Conservation (phyloP, 768 basidiomycete genomes). For the Collybia sordida region DNA sequence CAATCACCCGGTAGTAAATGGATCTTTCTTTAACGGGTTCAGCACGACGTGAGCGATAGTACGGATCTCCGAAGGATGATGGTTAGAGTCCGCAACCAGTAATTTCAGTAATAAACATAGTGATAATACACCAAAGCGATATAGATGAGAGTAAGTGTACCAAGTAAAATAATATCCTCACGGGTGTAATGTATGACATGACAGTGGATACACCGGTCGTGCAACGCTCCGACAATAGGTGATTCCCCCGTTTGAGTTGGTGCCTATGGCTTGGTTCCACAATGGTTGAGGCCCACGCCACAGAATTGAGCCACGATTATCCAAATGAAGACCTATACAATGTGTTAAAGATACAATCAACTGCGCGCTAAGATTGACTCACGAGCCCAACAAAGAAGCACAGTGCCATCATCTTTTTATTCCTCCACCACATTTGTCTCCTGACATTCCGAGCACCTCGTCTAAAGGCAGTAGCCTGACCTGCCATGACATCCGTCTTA, state of each 20-base stretch:
- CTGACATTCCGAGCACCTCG: slow-evolving; percentile 83
- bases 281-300: slow-evolving; percentile 76
- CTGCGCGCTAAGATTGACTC: slow-evolving; percentile 24
- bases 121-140: too few species aligned
- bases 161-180: slow-evolving; percentile 2
- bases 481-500: slow-evolving; percentile 95
- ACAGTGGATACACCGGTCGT: too few species aligned
- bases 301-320: slow-evolving; percentile 88
- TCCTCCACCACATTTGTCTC: slow-evolving; percentile 90
- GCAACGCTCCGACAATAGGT: too few species aligned
- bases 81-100: too few species aligned
- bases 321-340: slow-evolving; percentile 68
- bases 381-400: slow-evolving; percentile 72
- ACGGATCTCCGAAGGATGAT: too few species aligned
- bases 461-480: slow-evolving; percentile 91
- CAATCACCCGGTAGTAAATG: too few species aligned
- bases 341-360: neutral
- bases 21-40: too few species aligned
- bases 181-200: neutral
- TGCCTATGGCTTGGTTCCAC: slow-evolving; percentile 31
- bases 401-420: slow-evolving; percentile 66
- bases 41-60: too few species aligned
- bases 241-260: neutral
- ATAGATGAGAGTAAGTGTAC: neutral
- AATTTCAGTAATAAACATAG: too few species aligned